A percentile compares a stretch with the other conserved stretches of the same genome.
Conservation (phyloP, 2,329 filamentous ascomycete species). For the Penicillium aurantiogriseum region DNA sequence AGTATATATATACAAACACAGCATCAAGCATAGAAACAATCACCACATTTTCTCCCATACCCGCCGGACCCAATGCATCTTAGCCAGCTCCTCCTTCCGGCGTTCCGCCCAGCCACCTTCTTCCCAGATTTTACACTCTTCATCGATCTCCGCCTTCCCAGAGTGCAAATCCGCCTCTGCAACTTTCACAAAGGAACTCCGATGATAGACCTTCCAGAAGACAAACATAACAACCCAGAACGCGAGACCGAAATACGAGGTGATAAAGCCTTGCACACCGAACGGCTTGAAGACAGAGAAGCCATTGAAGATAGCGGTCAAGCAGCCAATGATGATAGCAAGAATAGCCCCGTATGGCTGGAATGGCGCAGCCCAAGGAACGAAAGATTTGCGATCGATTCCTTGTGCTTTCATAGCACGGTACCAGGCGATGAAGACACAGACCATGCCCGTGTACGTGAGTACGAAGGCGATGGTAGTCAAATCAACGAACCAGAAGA, state of each 20-base stretch:
- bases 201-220: constrained; percentile 36
- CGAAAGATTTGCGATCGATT: constrained; percentile 57
- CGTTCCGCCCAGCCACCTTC: constrained; percentile 32
- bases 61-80: constrained; percentile 29
- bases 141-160: constrained; percentile 37
- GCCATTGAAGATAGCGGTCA: constrained; percentile 67
- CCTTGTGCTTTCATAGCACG: constrained; percentile 68
- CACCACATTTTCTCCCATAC: constrained; percentile 36
- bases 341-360: constrained; percentile 71
- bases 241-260: constrained; percentile 49
- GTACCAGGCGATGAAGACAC: constrained; percentile 69
- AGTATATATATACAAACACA: not conserved
- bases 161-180: constrained; percentile 32
- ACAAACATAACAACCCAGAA: constrained; percentile 46
- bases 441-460: constrained; percentile 62
- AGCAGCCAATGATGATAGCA: constrained; percentile 52
- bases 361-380: constrained; percentile 67
- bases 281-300: constrained; percentile 47
- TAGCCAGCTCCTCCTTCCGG: constrained; percentile 28
- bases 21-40: not conserved
- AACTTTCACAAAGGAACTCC: constrained; percentile 29
- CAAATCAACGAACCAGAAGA: constrained; percentile 69
- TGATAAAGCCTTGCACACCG: constrained; percentile 50
- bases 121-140: constrained; percentile 36
- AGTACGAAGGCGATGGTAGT: constrained; percentile 35